Conservation (phyloP, 1,284 basidiomycete species). For the Ceratobasidium theobromae region DNA sequence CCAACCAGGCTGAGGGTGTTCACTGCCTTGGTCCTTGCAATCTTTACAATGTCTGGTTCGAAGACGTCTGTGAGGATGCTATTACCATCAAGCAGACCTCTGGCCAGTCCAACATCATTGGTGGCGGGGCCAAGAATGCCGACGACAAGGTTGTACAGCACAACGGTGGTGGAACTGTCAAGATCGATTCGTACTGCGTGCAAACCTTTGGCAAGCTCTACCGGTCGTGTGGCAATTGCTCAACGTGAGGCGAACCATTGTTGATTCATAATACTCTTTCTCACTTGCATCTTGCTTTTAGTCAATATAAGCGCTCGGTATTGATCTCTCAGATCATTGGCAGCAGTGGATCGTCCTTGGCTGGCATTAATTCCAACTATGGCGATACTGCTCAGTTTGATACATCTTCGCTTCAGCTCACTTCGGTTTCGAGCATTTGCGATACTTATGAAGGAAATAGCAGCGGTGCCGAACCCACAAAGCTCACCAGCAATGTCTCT, state of each 20-base stretch:
- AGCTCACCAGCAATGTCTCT: slow-evolving; percentile 21
- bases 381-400: slow-evolving; percentile 33
- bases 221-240: slow-evolving; percentile 34
- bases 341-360: not conserved
- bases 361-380: slow-evolving; percentile 32
- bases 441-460: slow-evolving; percentile 25
- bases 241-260: slow-evolving; percentile 7
- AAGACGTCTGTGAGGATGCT: slow-evolving; percentile 35
- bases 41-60: slow-evolving; percentile 6
- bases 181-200: slow-evolving; percentile 29
- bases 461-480: slow-evolving; percentile 24
- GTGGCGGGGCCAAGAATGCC: slow-evolving; percentile 32
- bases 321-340: slow-evolving; percentile 14
- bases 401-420: slow-evolving; percentile 34
- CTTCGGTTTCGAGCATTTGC: slow-evolving; percentile 1
- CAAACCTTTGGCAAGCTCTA: slow-evolving; percentile 31
- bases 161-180: slow-evolving; percentile 31
- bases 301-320: slow-evolving; percentile 18
- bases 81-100: slow-evolving; percentile 34
- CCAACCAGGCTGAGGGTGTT: slow-evolving; percentile 45
- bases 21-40: no score
- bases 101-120: slow-evolving; percentile 29
- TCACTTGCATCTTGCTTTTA: no score
- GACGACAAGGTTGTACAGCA: slow-evolving; percentile 33
- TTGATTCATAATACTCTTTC: no score